Conservation (phyloP, 1,139 yeast genomes). For the Yamadazyma blattariae region DNA sequence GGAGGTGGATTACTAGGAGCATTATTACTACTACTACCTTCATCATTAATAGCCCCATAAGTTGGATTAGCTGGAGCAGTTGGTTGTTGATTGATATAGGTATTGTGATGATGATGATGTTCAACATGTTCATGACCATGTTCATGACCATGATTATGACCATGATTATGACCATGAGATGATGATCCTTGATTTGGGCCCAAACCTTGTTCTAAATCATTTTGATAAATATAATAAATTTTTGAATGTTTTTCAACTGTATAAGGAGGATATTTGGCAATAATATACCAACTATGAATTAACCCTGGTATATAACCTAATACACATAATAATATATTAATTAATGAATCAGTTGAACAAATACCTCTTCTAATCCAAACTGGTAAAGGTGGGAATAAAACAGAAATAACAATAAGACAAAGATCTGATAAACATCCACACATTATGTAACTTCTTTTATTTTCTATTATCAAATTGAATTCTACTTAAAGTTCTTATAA, state of each 20-base stretch:
- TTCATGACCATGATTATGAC: slow-evolving; percentile 7
- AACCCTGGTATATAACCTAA: slow-evolving; percentile 71
- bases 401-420: slow-evolving; percentile 55
- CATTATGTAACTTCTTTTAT: no score
- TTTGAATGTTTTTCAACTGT: slow-evolving; percentile 20
- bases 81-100: slow-evolving; percentile 11
- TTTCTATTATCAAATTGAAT: no score
- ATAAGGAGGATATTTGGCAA: slow-evolving; percentile 45
- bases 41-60: slow-evolving; percentile 15
- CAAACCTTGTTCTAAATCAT: slow-evolving; percentile 26
- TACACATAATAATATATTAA: slow-evolving; percentile 55
- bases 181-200: slow-evolving; percentile 9
- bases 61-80: slow-evolving; percentile 11
- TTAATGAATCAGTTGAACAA: slow-evolving; percentile 58
- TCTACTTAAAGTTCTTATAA: no score
- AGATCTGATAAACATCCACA: slow-evolving; percentile 45
- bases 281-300: slow-evolving; percentile 65
- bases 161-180: slow-evolving; percentile 13
- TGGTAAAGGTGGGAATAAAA: slow-evolving; percentile 69
- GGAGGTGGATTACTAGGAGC: slow-evolving; percentile 28
- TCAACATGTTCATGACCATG: neutral
- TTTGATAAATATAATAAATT: slow-evolving; percentile 31
- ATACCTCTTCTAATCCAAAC: slow-evolving; percentile 68
- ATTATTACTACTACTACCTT: slow-evolving; percentile 1
- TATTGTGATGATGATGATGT: slow-evolving; percentile 14